These are phyloP conservation scores for Daldinia sp. DNA, from an alignment of 2,329 filamentous ascomycete species.

Conservation along the genomic window DNA sequence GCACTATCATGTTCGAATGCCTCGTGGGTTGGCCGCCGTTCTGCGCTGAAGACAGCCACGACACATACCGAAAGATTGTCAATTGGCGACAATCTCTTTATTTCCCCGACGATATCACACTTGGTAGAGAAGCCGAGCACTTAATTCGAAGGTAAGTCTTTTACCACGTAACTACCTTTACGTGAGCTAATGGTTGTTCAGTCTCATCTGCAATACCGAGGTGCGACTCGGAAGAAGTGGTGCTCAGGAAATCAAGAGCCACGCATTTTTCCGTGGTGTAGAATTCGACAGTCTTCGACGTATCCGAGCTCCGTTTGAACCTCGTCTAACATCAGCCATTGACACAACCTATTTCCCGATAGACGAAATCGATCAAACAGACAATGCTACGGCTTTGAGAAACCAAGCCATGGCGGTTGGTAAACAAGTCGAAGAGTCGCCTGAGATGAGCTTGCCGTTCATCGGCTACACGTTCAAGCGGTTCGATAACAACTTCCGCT, in stretches of 20 bases:
- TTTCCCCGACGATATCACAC: slow-evolving; percentile 93
- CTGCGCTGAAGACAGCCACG: slow-evolving; percentile 96
- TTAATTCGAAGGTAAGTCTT: slow-evolving; percentile 82
- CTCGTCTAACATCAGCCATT: slow-evolving; percentile 88
- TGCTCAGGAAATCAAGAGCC: slow-evolving; percentile 89
- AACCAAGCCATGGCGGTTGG: slow-evolving; percentile 80
- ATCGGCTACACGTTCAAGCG: slow-evolving; percentile 98
- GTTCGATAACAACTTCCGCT: slow-evolving; percentile 78
- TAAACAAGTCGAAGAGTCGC: slow-evolving; percentile 75
- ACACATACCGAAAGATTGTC: slow-evolving; percentile 99
- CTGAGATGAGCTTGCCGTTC: slow-evolving; percentile 95
- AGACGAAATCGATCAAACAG: slow-evolving; percentile 96
- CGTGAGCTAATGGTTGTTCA: slow-evolving; percentile 49
- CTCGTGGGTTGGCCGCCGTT: slow-evolving; percentile 98
- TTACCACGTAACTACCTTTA: not conserved
- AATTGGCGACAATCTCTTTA: slow-evolving; percentile 97
- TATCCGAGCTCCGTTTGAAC: slow-evolving; percentile 96
- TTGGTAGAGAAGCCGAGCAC: slow-evolving; percentile 88
- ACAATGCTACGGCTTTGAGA: slow-evolving; percentile 86
- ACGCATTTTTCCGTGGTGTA: slow-evolving; percentile 96
- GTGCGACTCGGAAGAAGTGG: slow-evolving; percentile 88
- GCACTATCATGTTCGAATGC: slow-evolving; percentile 99
- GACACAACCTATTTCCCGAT: slow-evolving; percentile 99
- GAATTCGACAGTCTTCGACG: slow-evolving; percentile 92
- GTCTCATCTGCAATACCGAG: slow-evolving; percentile 92